Evolutionary conservation across 2,329 filamentous ascomycete genomes (phyloP).

Genomic region (Onygena corvina): DNA sequence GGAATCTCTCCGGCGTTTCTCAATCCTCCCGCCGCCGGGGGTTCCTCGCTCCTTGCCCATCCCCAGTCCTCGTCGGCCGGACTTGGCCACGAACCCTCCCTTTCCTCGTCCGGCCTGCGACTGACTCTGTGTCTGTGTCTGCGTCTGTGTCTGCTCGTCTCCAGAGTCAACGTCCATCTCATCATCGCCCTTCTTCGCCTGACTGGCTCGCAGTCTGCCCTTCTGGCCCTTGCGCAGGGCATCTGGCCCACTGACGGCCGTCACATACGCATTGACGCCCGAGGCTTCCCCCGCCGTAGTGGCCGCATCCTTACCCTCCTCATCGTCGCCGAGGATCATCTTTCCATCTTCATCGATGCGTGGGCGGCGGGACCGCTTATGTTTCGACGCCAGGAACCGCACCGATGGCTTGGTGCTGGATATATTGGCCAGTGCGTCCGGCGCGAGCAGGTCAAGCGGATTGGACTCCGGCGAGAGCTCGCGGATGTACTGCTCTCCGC

Average conservation of each 20-base stretch:
- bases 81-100: slow-evolving; percentile 21
- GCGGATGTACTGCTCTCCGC: slow-evolving; percentile 57
- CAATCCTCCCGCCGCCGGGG: slow-evolving; percentile 18
- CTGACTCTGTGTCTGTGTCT: not conserved
- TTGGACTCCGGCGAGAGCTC: slow-evolving; percentile 73
- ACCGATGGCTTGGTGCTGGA: slow-evolving; percentile 68
- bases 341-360: slow-evolving; percentile 36
- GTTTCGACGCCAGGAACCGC: slow-evolving; percentile 33
- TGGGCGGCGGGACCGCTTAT: slow-evolving; percentile 29
- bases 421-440: slow-evolving; percentile 80
- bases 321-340: slow-evolving; percentile 30
- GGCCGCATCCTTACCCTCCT: slow-evolving; percentile 28
- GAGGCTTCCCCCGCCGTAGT: slow-evolving; percentile 30
- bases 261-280: slow-evolving; percentile 48
- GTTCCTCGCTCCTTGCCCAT: slow-evolving; percentile 21
- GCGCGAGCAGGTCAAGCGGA: slow-evolving; percentile 84
- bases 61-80: slow-evolving; percentile 21
- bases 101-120: slow-evolving; percentile 10
- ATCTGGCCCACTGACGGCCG: slow-evolving; percentile 48
- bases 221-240: slow-evolving; percentile 47
- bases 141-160: slow-evolving; percentile 31
- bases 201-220: slow-evolving; percentile 49
- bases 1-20: slow-evolving; percentile 13
- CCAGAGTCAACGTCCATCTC: slow-evolving; percentile 38
- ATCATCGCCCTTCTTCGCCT: slow-evolving; percentile 30